Evolutionary conservation across 1,139 yeast genomes (phyloP).

Genomic region (Barnettozyma hawaiiensis): DNA sequence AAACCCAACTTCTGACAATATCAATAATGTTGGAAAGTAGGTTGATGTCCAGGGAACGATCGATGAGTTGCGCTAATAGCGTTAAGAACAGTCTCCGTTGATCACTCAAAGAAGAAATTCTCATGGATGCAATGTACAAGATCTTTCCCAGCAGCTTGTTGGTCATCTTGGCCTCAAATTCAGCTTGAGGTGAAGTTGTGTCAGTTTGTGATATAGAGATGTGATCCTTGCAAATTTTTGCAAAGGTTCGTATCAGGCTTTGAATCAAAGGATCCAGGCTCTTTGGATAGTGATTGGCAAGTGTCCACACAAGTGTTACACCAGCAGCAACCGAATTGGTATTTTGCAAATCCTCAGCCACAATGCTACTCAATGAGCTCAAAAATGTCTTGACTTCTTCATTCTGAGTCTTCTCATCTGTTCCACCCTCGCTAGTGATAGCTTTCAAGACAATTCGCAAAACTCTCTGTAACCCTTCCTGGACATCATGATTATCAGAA

Average conservation of each 20-base stretch:
- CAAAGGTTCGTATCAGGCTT: conserved; percentile 76
- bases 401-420: conserved; percentile 48
- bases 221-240: conserved; percentile 85
- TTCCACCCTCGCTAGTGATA: conserved; percentile 39
- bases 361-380: conserved; percentile 55
- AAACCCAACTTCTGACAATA: conserved; percentile 86
- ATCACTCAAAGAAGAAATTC: conserved; percentile 84
- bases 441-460: conserved; percentile 61
- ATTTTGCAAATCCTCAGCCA: conserved; percentile 78
- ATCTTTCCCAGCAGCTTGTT: conserved; percentile 71
- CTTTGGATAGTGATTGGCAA: conserved; percentile 69
- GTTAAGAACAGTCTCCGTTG: conserved; percentile 87
- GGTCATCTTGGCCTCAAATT: conserved; percentile 72
- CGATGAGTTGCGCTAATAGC: conserved; percentile 82
- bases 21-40: conserved; percentile 71
- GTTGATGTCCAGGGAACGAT: conserved; percentile 74
- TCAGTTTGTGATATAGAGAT: conserved; percentile 57
- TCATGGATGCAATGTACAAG: conserved; percentile 68
- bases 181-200: conserved; percentile 36
- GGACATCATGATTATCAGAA: conserved; percentile 80
- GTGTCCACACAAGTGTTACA: conserved; percentile 78
- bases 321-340: conserved; percentile 89
- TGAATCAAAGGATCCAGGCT: conserved; percentile 72
- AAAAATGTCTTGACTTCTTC: conserved; percentile 62
- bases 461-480: conserved; percentile 74